Percentiles rank a stretch among this genome's conserved stretches.
phyloP scores from a whole-genome alignment of 768 basidiomycete genomes.

The Collybiopsis luxurians region DNA sequence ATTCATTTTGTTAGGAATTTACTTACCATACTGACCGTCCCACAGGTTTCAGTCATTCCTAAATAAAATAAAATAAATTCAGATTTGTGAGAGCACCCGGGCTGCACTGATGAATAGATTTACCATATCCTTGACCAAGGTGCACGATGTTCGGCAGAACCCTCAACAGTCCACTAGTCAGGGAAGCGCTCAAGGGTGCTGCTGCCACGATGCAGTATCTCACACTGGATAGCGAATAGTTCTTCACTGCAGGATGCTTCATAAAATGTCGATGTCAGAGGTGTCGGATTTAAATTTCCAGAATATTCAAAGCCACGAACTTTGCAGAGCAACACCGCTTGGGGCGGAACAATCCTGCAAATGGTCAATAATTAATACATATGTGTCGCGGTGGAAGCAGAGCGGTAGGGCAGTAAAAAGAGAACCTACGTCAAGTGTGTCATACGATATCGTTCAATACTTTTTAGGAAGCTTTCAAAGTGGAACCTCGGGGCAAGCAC shows the following conservation, averaged over 20 bases:
- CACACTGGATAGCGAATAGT: slow-evolving; percentile 29
- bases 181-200: slow-evolving; percentile 30
- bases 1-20: too few relatives aligned
- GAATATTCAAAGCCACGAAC: not conserved
- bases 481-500: slow-evolving; percentile 44
- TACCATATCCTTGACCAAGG: slow-evolving; percentile 34
- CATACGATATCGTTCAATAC: slow-evolving; percentile 38
- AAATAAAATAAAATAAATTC: not conserved
- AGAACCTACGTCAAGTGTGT: slow-evolving; percentile 26
- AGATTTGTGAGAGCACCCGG: not conserved
- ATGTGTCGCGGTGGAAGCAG: not conserved
- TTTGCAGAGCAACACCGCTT: slow-evolving; percentile 33
- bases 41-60: slow-evolving; percentile 46
- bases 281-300: too few relatives aligned
- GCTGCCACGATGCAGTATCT: slow-evolving; percentile 28
- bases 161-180: slow-evolving; percentile 24
- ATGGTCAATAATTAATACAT: not conserved
- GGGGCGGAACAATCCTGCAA: slow-evolving; percentile 28
- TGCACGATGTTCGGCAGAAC: slow-evolving; percentile 25
- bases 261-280: not conserved
- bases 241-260: slow-evolving; percentile 30
- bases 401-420: not conserved
- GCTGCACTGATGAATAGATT: not conserved
- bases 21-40: slow-evolving; percentile 30
- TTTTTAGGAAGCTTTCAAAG: slow-evolving; percentile 35